phyloP scores from a whole-genome alignment of 139 green algal species.

The Mychonastes homosphaera region DNA sequence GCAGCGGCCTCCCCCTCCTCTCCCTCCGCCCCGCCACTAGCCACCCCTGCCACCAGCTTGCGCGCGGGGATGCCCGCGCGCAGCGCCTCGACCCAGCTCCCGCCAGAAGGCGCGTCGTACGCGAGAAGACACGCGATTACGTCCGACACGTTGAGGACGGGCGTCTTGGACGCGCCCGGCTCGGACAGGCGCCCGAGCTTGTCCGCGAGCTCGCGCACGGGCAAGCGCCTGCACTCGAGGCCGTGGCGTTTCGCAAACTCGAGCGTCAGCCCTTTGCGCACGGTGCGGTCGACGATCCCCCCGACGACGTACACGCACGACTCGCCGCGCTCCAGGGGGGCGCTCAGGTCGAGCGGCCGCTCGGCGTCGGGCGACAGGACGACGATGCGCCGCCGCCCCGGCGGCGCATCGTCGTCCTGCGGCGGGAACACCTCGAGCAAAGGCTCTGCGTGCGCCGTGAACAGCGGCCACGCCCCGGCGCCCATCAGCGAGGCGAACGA shows the following conservation, averaged over 20 bases:
- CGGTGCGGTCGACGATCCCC: slow-evolving; percentile 58
- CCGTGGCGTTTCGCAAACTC: slow-evolving; percentile 16
- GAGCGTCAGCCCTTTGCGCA: slow-evolving; percentile 27
- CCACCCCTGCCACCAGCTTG: too few relatives aligned
- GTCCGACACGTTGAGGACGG: slow-evolving; percentile 27
- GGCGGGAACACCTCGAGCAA: slow-evolving; percentile 16
- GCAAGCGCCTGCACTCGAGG: slow-evolving; percentile 12
- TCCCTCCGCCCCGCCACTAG: too few relatives aligned
- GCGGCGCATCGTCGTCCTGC: background rate
- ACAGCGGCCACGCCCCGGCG: slow-evolving; percentile 14
- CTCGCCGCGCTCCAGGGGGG: slow-evolving; percentile 36
- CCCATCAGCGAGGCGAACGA: slow-evolving; percentile 8
- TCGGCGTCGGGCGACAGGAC: slow-evolving; percentile 59
- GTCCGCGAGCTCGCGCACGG: slow-evolving; percentile 15
- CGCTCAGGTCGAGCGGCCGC: slow-evolving; percentile 23
- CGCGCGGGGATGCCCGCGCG: slow-evolving; percentile 12
- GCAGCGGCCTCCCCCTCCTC: too few relatives aligned
- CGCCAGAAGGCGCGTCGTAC: background rate
- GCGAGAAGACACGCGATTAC: slow-evolving; percentile 21
- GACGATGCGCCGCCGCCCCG: slow-evolving; percentile 50
- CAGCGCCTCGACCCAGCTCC: slow-evolving; percentile 21
- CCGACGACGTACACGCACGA: slow-evolving; percentile 65
- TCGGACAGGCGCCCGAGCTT: slow-evolving; percentile 2
- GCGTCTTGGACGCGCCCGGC: slow-evolving; percentile 8
- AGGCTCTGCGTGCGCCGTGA: background rate